Base-by-base conservation (phyloP, 208 protist genomes). In the Wallacemonas sp. region DNA sequence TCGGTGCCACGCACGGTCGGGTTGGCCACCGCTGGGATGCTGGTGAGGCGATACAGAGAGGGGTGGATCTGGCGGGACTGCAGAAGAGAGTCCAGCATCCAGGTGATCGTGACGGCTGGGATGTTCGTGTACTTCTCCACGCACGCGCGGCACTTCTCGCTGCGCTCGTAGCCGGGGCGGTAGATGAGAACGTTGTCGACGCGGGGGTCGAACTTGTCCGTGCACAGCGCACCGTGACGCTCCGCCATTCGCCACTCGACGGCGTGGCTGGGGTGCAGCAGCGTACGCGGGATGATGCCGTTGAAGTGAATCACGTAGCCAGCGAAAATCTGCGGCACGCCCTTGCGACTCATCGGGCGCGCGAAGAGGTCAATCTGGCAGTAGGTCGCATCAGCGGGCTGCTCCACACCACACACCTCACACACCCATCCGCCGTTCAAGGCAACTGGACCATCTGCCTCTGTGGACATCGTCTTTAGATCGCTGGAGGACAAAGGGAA, bases 161-260 rank as follows among this genome's bases (percentile, higher is more conserved):
- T 96, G 43, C 90, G 87, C 77, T 96, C 90, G 73, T 96, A 96
- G 39, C 90, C 90, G 11, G 80, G 75, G 27, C 90, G 83, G 74
- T 94, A 96, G 24, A 96, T 26, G 41, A 96, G 74, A 26, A 92
- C 19, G 64, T 84, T 96, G 14, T 92, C 74, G 0, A 76, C 27
- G 5, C 36, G 47, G n/a, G 77, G 64, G 64, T 94, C 84, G 65
- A 94, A 93, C 21, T 72, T 49, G 29, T 47, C 58, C 43, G 80
- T 66, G 76, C 87, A 92, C 39, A 73, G 75, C 2, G 90, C 90
- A 23, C 90, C 90, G 65, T 96, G 90, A 4, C 87, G 79, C 75
- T 96, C 87, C 26, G 87, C 87, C 90, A 96, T 94, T 48, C 90
- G 87, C 88, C 90, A 96, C 78, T 96, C 90, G 17, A 94, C 80